These are phyloP conservation scores for Lecanoromycetidae sp. DNA, from an alignment of 2,329 filamentous ascomycete genomes.

Conservation along the genomic window DNA sequence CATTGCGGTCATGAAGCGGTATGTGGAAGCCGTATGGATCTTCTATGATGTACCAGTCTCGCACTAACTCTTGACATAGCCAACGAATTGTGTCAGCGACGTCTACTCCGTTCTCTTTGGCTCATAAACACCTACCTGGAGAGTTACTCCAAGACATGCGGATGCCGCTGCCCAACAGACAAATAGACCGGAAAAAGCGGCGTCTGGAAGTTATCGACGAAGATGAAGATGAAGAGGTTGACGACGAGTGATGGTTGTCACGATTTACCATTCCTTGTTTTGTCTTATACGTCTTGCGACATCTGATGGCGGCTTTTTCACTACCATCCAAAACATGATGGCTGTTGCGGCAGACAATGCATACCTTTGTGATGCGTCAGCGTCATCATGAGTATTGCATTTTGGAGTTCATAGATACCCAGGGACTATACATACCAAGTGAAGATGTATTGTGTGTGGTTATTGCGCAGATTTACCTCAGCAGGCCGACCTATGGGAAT, in stretches of 20 bases:
- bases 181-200: background rate
- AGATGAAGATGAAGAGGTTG: slow-evolving; percentile 34
- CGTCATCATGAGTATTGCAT: slow-evolving; percentile 17
- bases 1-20: slow-evolving; percentile 72
- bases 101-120: slow-evolving; percentile 73
- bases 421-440: slow-evolving; percentile 62
- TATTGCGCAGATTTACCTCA: slow-evolving; percentile 89
- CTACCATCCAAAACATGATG: slow-evolving; percentile 92
- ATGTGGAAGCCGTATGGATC: slow-evolving; percentile 26
- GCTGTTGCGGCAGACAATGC: slow-evolving; percentile 71
- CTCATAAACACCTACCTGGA: slow-evolving; percentile 66
- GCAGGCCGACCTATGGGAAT: slow-evolving; percentile 79
- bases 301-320: slow-evolving; percentile 71
- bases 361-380: slow-evolving; percentile 51
- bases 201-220: slow-evolving; percentile 13
- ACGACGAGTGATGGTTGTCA: slow-evolving; percentile 24
- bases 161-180: slow-evolving; percentile 26
- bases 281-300: slow-evolving; percentile 61
- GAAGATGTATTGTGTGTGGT: slow-evolving; percentile 96
- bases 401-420: background rate
- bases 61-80: slow-evolving; percentile 35
- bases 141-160: slow-evolving; percentile 71
- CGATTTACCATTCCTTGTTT: slow-evolving; percentile 58
- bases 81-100: slow-evolving; percentile 62
- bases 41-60: background rate